These are phyloP conservation scores for Phalaenopsis aphrodite DNA, from an alignment of 106 monocot species.

Conservation along the genomic window DNA sequence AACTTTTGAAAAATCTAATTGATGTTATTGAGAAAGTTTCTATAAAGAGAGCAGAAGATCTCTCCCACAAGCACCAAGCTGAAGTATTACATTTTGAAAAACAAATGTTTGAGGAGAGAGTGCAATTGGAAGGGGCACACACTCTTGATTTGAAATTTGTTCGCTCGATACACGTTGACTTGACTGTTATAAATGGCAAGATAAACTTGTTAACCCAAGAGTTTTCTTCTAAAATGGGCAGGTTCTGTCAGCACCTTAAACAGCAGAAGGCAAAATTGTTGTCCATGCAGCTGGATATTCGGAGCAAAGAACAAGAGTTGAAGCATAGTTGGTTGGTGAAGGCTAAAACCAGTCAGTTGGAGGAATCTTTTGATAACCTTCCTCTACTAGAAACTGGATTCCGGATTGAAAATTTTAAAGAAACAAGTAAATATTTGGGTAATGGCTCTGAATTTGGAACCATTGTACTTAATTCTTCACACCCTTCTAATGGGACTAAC, in stretches of 20 bases:
- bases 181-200: constrained; percentile 14
- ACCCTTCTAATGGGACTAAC: constrained; percentile 10
- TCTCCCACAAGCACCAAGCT: constrained; percentile 27
- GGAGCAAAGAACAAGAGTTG: constrained; percentile 29
- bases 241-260: constrained; percentile 35
- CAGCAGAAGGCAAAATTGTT: constrained; percentile 26
- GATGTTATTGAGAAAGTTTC: constrained; percentile 29
- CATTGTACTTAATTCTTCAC: background rate
- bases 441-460: constrained; percentile 7
- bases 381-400: constrained; percentile 50
- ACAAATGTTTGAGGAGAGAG: constrained; percentile 22
- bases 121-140: constrained; percentile 18
- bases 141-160: constrained; percentile 18
- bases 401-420: constrained; percentile 23
- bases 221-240: constrained; percentile 24
- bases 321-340: constrained; percentile 43
- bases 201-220: constrained; percentile 24
- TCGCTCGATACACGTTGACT: constrained; percentile 12
- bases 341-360: constrained; percentile 37
- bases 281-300: constrained; percentile 23
- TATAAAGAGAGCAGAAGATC: constrained; percentile 23
- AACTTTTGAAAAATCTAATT: constrained; percentile 20
- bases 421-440: constrained; percentile 1
- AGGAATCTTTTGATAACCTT: constrained; percentile 35
- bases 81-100: constrained; percentile 30